Conservation (phyloP, 371 early-diverging fungal genomes). For the Cokeromyces recurvatus region DNA sequence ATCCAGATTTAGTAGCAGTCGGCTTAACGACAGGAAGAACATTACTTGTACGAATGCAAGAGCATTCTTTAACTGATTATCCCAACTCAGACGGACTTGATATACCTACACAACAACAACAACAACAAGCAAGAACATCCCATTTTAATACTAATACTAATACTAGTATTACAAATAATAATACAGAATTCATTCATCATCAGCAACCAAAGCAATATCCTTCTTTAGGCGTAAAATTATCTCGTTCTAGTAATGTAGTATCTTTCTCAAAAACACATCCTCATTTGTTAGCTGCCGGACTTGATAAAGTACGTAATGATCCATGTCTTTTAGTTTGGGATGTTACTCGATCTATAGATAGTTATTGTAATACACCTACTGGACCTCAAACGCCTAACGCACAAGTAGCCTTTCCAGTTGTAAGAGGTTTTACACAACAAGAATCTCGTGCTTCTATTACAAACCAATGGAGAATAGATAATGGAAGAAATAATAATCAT, state of each 20-base stretch:
- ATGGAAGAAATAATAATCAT: not conserved
- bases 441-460: slow-evolving; percentile 13
- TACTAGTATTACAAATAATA: not conserved
- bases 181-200: not conserved
- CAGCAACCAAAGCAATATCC: slow-evolving; percentile 45
- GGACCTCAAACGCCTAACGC: slow-evolving; percentile 34
- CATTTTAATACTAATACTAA: not conserved
- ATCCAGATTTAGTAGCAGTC: slow-evolving; percentile 64
- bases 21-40: slow-evolving; percentile 70
- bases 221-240: slow-evolving; percentile 49
- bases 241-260: slow-evolving; percentile 72
- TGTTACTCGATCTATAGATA: slow-evolving; percentile 47
- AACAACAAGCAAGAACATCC: not conserved
- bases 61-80: slow-evolving; percentile 28
- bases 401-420: slow-evolving; percentile 2
- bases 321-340: slow-evolving; percentile 77
- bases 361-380: slow-evolving; percentile 24
- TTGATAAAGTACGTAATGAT: slow-evolving; percentile 75
- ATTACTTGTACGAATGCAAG: slow-evolving; percentile 55
- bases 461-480: slow-evolving; percentile 13
- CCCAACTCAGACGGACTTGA: slow-evolving; percentile 15
- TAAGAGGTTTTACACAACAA: slow-evolving; percentile 2
- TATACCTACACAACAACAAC: slow-evolving; percentile 16
- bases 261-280: slow-evolving; percentile 63
- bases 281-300: slow-evolving; percentile 60